phyloP scores from a whole-genome alignment of 2,329 filamentous ascomycete genomes.

The Diplodia intermedia region DNA sequence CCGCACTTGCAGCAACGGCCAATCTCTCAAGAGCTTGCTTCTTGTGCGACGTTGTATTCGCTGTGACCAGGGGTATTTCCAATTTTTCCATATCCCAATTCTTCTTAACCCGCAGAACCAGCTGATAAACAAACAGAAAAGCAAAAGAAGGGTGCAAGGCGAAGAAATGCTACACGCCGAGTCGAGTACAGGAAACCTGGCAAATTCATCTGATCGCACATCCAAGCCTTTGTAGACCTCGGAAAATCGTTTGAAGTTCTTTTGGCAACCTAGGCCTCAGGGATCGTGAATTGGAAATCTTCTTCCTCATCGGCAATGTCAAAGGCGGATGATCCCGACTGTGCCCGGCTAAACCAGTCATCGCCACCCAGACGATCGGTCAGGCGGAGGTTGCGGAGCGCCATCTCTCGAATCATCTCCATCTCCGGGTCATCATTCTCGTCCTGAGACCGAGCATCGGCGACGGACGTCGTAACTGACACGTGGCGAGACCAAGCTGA shows the following conservation, averaged over 20 bases:
- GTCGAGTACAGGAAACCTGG: not conserved
- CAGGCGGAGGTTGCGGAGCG: constrained; percentile 17
- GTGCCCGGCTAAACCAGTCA: constrained; percentile 27
- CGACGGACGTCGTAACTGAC: constrained; percentile 43
- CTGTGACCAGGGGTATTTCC: constrained; percentile 19
- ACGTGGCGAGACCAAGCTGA: constrained; percentile 44
- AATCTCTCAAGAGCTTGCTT: not conserved
- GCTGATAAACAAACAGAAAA: not conserved
- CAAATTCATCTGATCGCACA: not conserved
- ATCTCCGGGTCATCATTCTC: constrained; percentile 40
- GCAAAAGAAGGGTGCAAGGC: not conserved
- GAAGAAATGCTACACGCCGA: not conserved
- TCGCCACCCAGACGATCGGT: constrained; percentile 7
- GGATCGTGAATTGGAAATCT: constrained; percentile 35
- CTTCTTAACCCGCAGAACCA: not conserved
- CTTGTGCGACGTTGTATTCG: not conserved
- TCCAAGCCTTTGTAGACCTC: not conserved
- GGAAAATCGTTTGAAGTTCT: not conserved
- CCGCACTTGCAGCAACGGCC: not conserved
- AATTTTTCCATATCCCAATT: constrained; percentile 8
- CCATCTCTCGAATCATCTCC: constrained; percentile 46
- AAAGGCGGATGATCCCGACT: not conserved
- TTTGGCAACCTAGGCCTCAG: not conserved
- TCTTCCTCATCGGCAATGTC: constrained; percentile 39
- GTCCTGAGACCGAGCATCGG: constrained; percentile 34